A percentile compares a stretch with the other conserved stretches of the same genome.
These are phyloP conservation scores for Alternaria rosae DNA, from an alignment of 2,329 filamentous ascomycete species.

Conservation along the genomic window DNA sequence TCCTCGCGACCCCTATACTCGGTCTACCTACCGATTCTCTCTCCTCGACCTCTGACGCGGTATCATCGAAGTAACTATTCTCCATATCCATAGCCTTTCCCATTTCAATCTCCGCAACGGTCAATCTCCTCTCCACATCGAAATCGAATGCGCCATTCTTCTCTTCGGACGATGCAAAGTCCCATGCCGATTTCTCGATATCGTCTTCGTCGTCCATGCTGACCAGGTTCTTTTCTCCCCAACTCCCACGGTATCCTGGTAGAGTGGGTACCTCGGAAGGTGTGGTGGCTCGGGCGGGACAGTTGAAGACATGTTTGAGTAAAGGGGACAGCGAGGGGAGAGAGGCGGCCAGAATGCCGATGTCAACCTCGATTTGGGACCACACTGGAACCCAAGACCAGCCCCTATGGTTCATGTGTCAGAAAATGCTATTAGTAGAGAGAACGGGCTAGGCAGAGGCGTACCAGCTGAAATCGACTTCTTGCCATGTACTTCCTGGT, in stretches of 20 bases:
- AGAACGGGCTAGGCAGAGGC: not conserved
- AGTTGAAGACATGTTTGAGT: slow-evolving; percentile 23
- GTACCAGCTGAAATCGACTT: slow-evolving; percentile 34
- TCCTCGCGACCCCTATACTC: slow-evolving; percentile 9
- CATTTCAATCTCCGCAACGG: slow-evolving; percentile 7
- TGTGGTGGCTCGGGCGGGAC: slow-evolving; percentile 6
- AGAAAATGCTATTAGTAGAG: not conserved
- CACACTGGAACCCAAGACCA: slow-evolving; percentile 41
- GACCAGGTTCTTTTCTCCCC: slow-evolving; percentile 5
- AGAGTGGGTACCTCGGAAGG: slow-evolving; percentile 25
- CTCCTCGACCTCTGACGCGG: slow-evolving; percentile 17
- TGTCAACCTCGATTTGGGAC: slow-evolving; percentile 43
- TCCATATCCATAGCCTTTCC: slow-evolving; percentile 2
- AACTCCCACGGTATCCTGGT: slow-evolving; percentile 23
- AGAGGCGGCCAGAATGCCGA: slow-evolving; percentile 38
- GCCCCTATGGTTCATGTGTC: slow-evolving; percentile 16
- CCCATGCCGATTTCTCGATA: slow-evolving; percentile 1
- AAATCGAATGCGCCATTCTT: not conserved
- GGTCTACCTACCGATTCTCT: not conserved
- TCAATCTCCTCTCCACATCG: slow-evolving; percentile 10
- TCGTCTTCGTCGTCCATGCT: slow-evolving; percentile 4
- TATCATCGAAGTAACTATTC: slow-evolving; percentile 21
- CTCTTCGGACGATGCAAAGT: not conserved
- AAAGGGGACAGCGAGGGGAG: slow-evolving; percentile 37
- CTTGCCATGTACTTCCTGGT: slow-evolving; percentile 21